Base-by-base conservation (phyloP, 805 yeast species). In the Yarrowia sp. region DNA sequence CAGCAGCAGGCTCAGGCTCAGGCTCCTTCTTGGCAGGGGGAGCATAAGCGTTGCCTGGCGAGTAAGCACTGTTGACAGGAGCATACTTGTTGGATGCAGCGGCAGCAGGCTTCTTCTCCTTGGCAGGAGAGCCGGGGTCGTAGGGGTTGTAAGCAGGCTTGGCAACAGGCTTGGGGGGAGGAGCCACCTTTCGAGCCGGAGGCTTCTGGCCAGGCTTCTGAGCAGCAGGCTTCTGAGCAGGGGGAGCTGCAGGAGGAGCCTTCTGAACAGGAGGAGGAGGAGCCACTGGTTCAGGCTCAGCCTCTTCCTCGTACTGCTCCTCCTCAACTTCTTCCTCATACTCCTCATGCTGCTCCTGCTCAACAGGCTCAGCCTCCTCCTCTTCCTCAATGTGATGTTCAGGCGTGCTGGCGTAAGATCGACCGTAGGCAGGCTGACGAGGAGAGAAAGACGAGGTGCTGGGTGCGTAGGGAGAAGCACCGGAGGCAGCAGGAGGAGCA, bases 11-110 rank as follows among this genome's bases (percentile, higher is more conserved):
- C 50, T 58, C 64, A 40, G 49, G 49, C 50, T 58, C 64, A 33
- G 64, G 46, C 61, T 55, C 46, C 61, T 55, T 55, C 47, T 58
- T 56, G 49, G 63, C 47, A 34, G 64, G 40, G 33, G 63, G 63
- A 43, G 64, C 36, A 12, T 42, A 58, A 33, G 50, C 20, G 55
- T 66, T 56, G 39, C 42, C 17, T 17, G 52, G 49, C 34, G 67
- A 40, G 30, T 66, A 50, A 4, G 68, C 40, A 39, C 46, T 34
- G 40, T 17, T 64, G 9, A 20, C 44, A 3, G 67, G 67, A 15
- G 61, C 60, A 13, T 49, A 42, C 24, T 44, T 50, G 49, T 30
- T 39, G 9, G 49, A 24, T 2, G 47, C 63, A 24, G 47, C 63
- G 3, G 63, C 47, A 20, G 61, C 46, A 33, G 64, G 50, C 64